phyloP scores from a whole-genome alignment of 2,329 filamentous ascomycete species.

The Verticillium longisporum region DNA sequence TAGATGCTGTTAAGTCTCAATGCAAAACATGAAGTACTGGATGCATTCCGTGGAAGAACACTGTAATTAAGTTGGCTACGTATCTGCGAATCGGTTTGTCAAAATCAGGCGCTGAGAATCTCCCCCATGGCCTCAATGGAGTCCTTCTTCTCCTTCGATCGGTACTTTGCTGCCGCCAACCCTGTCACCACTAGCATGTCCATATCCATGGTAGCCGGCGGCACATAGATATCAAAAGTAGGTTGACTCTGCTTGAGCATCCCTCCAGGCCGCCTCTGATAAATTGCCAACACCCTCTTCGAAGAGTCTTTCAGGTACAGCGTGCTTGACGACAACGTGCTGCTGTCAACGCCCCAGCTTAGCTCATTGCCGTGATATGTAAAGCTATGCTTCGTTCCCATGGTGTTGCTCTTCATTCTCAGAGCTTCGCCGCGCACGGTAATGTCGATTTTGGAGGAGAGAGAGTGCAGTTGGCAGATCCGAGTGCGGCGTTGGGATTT shows the following conservation, averaged over 20 bases:
- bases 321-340: not conserved
- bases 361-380: not conserved
- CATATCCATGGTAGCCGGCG: constrained; percentile 1
- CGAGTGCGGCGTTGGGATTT: not conserved
- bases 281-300: not conserved
- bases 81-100: too few relatives aligned
- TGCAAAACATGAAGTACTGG: too few relatives aligned
- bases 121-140: not conserved
- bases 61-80: too few relatives aligned
- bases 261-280: not conserved
- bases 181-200: constrained; percentile 3
- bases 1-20: too few relatives aligned
- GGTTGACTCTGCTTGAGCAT: not conserved
- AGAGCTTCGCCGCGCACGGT: not conserved
- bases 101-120: not conserved
- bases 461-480: not conserved
- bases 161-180: not conserved
- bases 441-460: constrained; percentile 1
- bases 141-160: not conserved
- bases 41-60: too few relatives aligned
- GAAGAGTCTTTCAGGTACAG: constrained; percentile 1
- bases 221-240: constrained; percentile 3
- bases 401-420: not conserved
- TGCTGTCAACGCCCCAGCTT: not conserved
- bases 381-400: not conserved